phyloP scores from a whole-genome alignment of 306 rosid genomes.

The Dryas alaskensis region DNA sequence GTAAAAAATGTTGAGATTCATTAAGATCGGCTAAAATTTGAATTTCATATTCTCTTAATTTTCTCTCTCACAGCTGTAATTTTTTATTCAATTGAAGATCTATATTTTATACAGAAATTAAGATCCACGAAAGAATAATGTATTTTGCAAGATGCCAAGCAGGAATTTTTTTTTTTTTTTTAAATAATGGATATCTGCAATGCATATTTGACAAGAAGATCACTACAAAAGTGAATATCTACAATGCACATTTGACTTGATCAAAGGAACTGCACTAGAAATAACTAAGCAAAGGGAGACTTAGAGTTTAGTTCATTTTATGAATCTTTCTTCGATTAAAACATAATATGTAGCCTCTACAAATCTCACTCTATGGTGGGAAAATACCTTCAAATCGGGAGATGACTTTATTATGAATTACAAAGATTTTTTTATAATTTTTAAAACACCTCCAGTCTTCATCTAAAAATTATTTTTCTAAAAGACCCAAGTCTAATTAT shows the following conservation, averaged over 20 bases:
- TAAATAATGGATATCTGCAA: constrained; percentile 7
- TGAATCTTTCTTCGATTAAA: too few relatives aligned
- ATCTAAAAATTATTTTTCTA: too few relatives aligned
- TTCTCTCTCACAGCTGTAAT: neutral
- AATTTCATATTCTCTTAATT: neutral
- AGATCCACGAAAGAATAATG: neutral
- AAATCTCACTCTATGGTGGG: too few relatives aligned
- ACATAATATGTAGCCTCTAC: too few relatives aligned
- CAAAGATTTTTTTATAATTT: too few relatives aligned
- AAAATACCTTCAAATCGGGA: too few relatives aligned
- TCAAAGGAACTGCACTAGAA: constrained; percentile 16
- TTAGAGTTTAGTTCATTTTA: too few relatives aligned
- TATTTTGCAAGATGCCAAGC: constrained; percentile 18
- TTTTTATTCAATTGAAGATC: neutral
- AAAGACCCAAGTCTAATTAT: too few relatives aligned
- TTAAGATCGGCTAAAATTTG: neutral
- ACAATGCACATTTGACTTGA: constrained; percentile 19
- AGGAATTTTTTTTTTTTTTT: neutral
- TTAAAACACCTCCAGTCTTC: too few relatives aligned
- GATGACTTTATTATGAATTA: too few relatives aligned
- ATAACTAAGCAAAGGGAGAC: constrained; percentile 5
- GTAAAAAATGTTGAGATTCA: neutral
- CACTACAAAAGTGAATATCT: constrained; percentile 20
- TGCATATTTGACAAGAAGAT: constrained; percentile 32
- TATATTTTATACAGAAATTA: neutral